Conservation (phyloP, 2,329 filamentous ascomycete species). For the Hymenoscyphus occultus region DNA sequence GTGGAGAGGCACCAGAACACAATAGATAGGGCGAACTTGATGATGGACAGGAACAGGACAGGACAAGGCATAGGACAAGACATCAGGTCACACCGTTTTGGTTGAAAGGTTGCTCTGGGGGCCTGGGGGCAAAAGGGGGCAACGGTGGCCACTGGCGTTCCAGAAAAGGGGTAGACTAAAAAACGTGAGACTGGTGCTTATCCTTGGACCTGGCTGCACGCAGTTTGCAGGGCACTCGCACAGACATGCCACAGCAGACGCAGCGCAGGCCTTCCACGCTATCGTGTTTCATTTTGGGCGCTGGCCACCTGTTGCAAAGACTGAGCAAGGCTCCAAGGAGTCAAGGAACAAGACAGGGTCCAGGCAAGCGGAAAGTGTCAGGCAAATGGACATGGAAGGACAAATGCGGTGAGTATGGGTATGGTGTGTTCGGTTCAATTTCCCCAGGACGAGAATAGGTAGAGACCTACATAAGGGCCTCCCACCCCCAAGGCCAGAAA, state of each 20-base stretch:
- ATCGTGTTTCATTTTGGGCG: conserved; percentile 36
- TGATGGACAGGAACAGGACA: background rate
- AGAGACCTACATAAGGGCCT: conserved; percentile 27
- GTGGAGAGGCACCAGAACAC: background rate
- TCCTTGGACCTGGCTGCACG: background rate
- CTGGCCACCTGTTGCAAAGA: conserved; percentile 22
- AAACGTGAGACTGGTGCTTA: conserved; percentile 4
- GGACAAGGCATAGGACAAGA: background rate
- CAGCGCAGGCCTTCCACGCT: conserved; percentile 33
- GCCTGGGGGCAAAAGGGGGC: background rate
- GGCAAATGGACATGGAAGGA: conserved; percentile 25
- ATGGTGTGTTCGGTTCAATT: conserved; percentile 22
- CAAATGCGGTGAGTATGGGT: conserved; percentile 24
- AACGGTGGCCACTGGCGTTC: background rate
- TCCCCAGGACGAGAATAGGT: conserved; percentile 28
- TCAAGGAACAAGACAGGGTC: background rate
- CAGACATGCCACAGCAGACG: conserved; percentile 13
- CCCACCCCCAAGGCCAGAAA: conserved; percentile 16
- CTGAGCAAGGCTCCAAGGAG: conserved; percentile 1
- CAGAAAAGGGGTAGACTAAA: conserved; percentile 3
- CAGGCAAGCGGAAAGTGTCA: conserved; percentile 11
- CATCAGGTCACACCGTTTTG: no score
- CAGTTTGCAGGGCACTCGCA: conserved; percentile 1
- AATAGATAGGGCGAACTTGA: background rate
- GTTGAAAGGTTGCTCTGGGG: background rate